Evolutionary conservation across 352 stramenopile genomes (phyloP), one percentile per base, ranked within the genome.

Genomic region (Globisporangium viniferum): DNA sequence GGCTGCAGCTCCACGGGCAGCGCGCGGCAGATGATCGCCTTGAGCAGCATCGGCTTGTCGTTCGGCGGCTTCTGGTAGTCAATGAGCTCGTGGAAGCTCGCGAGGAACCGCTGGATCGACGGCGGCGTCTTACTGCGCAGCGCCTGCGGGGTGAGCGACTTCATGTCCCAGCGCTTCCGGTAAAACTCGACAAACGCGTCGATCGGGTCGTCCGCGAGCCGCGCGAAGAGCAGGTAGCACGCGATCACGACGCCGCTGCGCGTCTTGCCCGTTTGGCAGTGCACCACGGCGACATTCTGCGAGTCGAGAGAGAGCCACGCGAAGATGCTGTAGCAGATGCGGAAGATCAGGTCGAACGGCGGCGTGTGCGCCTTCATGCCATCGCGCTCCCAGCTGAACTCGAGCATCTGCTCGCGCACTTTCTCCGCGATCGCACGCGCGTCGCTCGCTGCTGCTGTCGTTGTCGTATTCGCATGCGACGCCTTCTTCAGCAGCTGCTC

Each of bases 141-240:
- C 20, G 78, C 82, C 9, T 90, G 75, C 0, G 84, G 66, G 15
- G 86, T 93, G 20, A 95, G 75, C 15, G 81, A 70, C 46, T 77
- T 80, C 84, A 93, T 93, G 12, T 88, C 81, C 82, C 85, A 91
- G 8, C 88, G 82, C 63, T 91, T 89, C 27, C 74, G 66, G 69
- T 97, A 98, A 64, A 98, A 98, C 70, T 92, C 80, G 49, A 93
- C 84, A 70, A 98, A 98, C 6, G 94, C 94, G 33, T 96, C 78
- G 12, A 83, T 83, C 7, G 84, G 80, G 41, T 94, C 81, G 41
- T 91, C 72, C 15, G 81, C 82, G 27, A 92, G 72, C 12, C 81
- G 68, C 54, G 84, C 69, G 82, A 96, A 99, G 39, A 97, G 86
- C 58, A 98, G 69, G 67, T 98, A 98, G 63, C 93, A 98, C 12